A percentile compares a stretch with the other conserved stretches of the same genome.
These are phyloP conservation scores for Suhomyces bribrorum DNA, from an alignment of 1,139 yeast genomes.

Conservation along the genomic window DNA sequence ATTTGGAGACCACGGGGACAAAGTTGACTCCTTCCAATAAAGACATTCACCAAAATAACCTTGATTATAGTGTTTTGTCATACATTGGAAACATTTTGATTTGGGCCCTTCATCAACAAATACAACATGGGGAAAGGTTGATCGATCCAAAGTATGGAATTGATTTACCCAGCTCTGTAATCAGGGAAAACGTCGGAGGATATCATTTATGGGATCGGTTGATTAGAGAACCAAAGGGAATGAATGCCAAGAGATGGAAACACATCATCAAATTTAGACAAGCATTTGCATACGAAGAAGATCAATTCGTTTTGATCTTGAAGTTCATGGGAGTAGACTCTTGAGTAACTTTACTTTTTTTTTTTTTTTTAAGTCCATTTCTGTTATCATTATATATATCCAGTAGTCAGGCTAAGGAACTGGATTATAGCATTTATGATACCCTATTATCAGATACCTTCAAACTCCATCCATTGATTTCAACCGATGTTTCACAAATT, in stretches of 20 bases:
- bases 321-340: constrained; percentile 35
- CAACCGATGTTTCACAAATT: too few species aligned
- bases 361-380: too few species aligned
- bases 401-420: too few species aligned
- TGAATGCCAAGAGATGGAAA: constrained; percentile 50
- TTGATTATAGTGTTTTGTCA: constrained; percentile 43
- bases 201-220: constrained; percentile 47
- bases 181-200: constrained; percentile 41
- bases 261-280: constrained; percentile 44
- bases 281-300: constrained; percentile 42
- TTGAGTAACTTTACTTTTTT: too few species aligned
- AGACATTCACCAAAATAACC: constrained; percentile 36
- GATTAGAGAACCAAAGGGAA: constrained; percentile 34
- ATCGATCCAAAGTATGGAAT: constrained; percentile 26
- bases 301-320: constrained; percentile 44
- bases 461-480: too few species aligned
- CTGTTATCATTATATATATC: too few species aligned
- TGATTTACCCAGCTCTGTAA: constrained; percentile 18
- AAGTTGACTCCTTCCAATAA: constrained; percentile 39
- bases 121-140: constrained; percentile 19
- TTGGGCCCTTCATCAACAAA: constrained; percentile 39
- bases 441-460: too few species aligned
- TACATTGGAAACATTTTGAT: constrained; percentile 45
- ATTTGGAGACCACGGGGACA: constrained; percentile 37
- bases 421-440: too few species aligned